These are phyloP conservation scores for Jatropha podagrica DNA, from an alignment of 441 rosid genomes.

Conservation along the genomic window DNA sequence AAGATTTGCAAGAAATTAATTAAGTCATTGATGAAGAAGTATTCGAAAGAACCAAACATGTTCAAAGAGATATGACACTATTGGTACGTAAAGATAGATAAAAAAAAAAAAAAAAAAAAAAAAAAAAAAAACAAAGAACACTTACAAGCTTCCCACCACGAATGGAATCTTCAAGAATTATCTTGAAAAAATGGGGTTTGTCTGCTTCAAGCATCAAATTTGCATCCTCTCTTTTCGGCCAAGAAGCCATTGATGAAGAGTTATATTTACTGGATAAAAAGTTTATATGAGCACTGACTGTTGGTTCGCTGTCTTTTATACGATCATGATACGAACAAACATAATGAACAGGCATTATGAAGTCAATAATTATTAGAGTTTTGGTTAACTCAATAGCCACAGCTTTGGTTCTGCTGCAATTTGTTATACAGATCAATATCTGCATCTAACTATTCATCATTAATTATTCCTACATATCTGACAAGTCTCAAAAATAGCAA, in stretches of 20 bases:
- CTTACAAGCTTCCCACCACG: constrained; percentile 19
- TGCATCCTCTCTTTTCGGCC: neutral
- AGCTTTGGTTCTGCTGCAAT: neutral
- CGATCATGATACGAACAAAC: no score
- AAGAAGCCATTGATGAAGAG: neutral
- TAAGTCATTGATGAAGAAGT: neutral
- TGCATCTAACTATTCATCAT: no score
- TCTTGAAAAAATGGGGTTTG: constrained; percentile 30
- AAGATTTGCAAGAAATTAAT: no score
- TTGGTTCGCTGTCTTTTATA: no score
- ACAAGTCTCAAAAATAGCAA: no score
- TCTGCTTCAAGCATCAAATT: neutral
- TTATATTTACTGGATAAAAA: no score
- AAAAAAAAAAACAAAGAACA: neutral
- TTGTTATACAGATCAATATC: neutral
- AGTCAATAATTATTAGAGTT: neutral
- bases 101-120: neutral
- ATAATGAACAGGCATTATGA: neutral
- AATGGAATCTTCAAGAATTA: constrained; percentile 13
- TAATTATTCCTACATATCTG: no score
- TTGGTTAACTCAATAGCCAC: neutral
- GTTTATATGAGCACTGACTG: no score
- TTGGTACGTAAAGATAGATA: neutral
- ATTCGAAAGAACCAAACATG: no score
- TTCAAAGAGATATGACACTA: no score